Evolutionary conservation across 169 alveolate genomes (phyloP), one percentile per base, ranked within the genome.

Genomic region (Besnoitia besnoiti): DNA sequence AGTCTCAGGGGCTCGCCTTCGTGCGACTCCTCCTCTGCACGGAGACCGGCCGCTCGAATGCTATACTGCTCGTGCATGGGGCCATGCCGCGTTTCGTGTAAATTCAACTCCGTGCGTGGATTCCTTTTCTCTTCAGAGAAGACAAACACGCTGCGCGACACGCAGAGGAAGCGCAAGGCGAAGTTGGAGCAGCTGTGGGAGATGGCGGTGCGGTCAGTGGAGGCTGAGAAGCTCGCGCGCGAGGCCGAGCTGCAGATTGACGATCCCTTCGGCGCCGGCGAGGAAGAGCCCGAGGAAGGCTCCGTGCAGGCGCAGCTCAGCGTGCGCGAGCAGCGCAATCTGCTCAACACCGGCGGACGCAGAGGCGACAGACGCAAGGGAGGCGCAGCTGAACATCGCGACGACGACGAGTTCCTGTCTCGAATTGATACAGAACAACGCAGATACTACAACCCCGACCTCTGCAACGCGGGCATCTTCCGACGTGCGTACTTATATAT

Each of bases 171-270:
- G 75, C 85, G 94, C 10, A 39, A 75, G 85, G 77, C 42, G 90
- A 90, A 90, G 75, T 79, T 90, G 62, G 84, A 90, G 61, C 94
- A 90, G 85, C 94, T 90, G 80, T 90, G 94, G 94, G 90, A 80
- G 24, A 80, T 79, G 49, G 94, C 80, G 10, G 85, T 90, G 51
- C 62, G 59, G 42, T 44, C 85, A 10, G 94, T 90, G 51, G 94
- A 90, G 90, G 94, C 94, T 35, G 94, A 90, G 90, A n/a, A 79
- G 21, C 90, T 90, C 40, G 94, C 85, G 79, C 62, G 85, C 21
- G 61, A 85, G 40, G 94, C 94, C 33, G 94, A 90, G 55, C 87
- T 77, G 21, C 87, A 77, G 55, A 21, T 77, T n/a, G 87, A 77
- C 33, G 87, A 39, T 0, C 44, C 55, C 39, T 37, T 77, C n/a